Evolutionary conservation across 139 green algal species (phyloP).

Genomic region (Chlorella sp.): DNA sequence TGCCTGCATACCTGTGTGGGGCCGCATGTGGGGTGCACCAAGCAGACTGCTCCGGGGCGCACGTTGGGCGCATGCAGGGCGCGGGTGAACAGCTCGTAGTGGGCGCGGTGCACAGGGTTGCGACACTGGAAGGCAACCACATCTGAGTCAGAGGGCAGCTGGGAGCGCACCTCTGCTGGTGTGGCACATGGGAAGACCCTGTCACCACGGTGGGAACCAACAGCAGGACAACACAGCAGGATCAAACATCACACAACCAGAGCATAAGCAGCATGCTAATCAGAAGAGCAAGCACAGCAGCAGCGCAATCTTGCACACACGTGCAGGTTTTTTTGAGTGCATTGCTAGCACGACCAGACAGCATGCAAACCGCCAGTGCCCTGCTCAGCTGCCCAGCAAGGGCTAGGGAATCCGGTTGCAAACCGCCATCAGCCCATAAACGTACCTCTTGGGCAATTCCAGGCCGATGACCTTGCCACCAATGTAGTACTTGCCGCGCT

Average conservation of each 20-base stretch:
- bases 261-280: too few relatives aligned
- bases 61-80: slow-evolving; percentile 75
- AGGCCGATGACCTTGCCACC: slow-evolving; percentile 51
- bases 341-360: too few relatives aligned
- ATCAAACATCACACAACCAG: too few relatives aligned
- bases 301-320: too few relatives aligned
- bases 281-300: too few relatives aligned
- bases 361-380: too few relatives aligned
- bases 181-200: slow-evolving; percentile 78
- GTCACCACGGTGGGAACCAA: too few relatives aligned
- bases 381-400: too few relatives aligned
- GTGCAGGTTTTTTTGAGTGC: too few relatives aligned
- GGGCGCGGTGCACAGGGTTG: slow-evolving; percentile 87
- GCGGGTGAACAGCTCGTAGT: slow-evolving; percentile 89
- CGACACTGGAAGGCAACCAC: slow-evolving; percentile 94
- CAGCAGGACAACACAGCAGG: too few relatives aligned
- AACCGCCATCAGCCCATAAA: too few relatives aligned
- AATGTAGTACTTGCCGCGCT: slow-evolving; percentile 82
- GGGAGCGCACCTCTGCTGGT: slow-evolving; percentile 64
- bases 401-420: too few relatives aligned
- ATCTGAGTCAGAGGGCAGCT: slow-evolving; percentile 64
- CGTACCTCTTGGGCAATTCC: slow-evolving; percentile 48
- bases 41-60: slow-evolving; percentile 47
- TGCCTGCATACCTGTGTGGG: slow-evolving; percentile 82
- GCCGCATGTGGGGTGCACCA: slow-evolving; percentile 83